Conservation (phyloP, 257 asterid genomes). For the Solanum lignicaule region DNA sequence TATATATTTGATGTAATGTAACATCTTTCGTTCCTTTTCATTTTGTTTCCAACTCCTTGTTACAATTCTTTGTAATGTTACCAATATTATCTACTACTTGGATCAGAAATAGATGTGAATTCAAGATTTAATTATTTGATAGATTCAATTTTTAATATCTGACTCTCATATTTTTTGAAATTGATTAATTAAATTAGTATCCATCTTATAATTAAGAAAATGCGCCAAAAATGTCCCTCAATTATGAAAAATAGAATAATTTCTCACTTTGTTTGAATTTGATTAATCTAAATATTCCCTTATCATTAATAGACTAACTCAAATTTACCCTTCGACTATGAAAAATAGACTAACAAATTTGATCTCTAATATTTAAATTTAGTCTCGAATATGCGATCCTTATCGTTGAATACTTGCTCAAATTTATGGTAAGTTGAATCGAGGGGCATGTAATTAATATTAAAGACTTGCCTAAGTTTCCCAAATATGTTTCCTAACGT, state of each 20-base stretch:
- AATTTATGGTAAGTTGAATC: background rate
- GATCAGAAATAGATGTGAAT: rapidly evolving
- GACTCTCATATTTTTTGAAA: background rate
- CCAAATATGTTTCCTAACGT: background rate
- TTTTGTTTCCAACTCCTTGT: background rate
- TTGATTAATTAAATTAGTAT: background rate
- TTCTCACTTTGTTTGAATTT: background rate
- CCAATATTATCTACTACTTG: background rate
- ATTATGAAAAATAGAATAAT: background rate
- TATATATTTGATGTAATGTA: background rate
- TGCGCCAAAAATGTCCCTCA: background rate
- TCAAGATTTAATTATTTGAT: background rate
- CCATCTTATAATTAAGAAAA: background rate
- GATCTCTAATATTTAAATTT: background rate
- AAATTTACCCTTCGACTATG: background rate
- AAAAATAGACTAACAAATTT: background rate
- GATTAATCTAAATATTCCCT: background rate
- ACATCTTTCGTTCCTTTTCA: background rate
- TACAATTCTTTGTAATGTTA: background rate
- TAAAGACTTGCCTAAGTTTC: background rate
- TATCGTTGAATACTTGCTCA: background rate
- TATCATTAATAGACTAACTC: background rate
- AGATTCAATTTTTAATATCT: background rate
- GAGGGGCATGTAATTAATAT: background rate
- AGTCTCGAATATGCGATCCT: background rate